Evolutionary conservation across 495 filamentous ascomycete species (phyloP).

Genomic region (Penicillium verhagenii): DNA sequence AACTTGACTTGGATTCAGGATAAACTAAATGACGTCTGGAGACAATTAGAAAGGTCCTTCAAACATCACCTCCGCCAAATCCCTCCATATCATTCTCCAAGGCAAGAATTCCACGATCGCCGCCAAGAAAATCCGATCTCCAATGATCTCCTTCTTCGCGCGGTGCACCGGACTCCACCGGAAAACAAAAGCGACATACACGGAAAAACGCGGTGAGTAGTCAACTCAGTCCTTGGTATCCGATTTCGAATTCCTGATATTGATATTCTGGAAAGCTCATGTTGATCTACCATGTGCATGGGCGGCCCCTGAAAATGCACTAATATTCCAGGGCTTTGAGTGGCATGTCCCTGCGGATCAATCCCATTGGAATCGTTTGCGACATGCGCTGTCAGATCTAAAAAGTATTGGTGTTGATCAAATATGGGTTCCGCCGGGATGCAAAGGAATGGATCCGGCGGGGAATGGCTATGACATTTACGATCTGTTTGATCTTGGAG

Average conservation of each 20-base stretch:
- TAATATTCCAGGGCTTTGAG: conserved; percentile 72
- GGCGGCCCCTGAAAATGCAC: conserved; percentile 49
- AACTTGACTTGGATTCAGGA: background rate
- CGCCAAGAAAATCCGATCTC: background rate
- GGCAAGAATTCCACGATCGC: background rate
- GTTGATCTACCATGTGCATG: conserved; percentile 36
- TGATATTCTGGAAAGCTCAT: background rate
- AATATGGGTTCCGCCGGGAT: conserved; percentile 73
- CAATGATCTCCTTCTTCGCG: conserved; percentile 8
- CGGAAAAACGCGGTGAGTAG: background rate
- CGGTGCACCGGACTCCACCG: conserved; percentile 1
- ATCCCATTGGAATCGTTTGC: conserved; percentile 63
- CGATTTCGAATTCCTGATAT: too few relatives aligned
- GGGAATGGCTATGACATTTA: conserved; percentile 80
- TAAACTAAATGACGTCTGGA: background rate
- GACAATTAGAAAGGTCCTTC: background rate
- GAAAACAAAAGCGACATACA: background rate
- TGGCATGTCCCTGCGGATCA: conserved; percentile 69
- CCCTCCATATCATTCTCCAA: too few relatives aligned
- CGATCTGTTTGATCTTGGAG: conserved; percentile 73
- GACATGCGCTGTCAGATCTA: conserved; percentile 50
- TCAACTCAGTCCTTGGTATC: conserved; percentile 15
- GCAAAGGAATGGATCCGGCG: conserved; percentile 61
- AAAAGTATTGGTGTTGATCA: conserved; percentile 62
- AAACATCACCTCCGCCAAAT: too few relatives aligned